phyloP scores from a whole-genome alignment of 768 basidiomycete species.

The Podaxis sp. region DNA sequence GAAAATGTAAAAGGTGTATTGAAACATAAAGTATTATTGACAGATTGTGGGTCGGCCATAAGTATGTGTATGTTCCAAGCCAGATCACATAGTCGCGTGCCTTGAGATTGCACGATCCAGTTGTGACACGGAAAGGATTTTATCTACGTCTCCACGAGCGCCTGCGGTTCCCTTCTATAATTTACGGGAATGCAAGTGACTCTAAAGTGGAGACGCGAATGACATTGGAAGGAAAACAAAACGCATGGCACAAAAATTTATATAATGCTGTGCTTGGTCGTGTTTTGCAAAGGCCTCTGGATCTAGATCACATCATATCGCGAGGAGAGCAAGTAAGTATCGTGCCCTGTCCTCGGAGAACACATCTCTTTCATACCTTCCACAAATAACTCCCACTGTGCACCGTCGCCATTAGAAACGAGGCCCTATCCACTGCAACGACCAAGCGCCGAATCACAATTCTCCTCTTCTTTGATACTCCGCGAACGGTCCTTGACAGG shows the following conservation, averaged over 20 bases:
- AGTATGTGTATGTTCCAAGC: constrained; percentile 28
- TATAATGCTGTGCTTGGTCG: constrained; percentile 32
- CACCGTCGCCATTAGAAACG: neutral
- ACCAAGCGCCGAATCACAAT: neutral
- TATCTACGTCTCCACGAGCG: constrained; percentile 72
- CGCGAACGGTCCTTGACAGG: neutral
- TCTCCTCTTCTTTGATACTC: neutral
- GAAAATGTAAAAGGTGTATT: neutral
- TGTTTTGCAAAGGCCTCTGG: constrained; percentile 29
- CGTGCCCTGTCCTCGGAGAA: neutral
- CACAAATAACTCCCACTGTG: neutral
- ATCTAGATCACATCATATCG: constrained; percentile 9
- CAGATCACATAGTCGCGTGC: constrained; percentile 27
- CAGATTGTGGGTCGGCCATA: neutral
- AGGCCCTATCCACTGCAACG: neutral
- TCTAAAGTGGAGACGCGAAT: constrained; percentile 61
- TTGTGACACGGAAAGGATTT: constrained; percentile 21
- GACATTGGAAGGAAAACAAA: constrained; percentile 26
- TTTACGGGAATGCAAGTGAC: constrained; percentile 59
- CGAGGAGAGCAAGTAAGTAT: neutral
- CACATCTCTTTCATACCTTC: neutral
- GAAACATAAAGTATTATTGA: neutral
- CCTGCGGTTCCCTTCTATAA: constrained; percentile 48
- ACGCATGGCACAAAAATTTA: constrained; percentile 22
- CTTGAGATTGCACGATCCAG: constrained; percentile 19